phyloP scores from a whole-genome alignment of 2,329 filamentous ascomycete species.

The Claviceps pazoutovae region DNA sequence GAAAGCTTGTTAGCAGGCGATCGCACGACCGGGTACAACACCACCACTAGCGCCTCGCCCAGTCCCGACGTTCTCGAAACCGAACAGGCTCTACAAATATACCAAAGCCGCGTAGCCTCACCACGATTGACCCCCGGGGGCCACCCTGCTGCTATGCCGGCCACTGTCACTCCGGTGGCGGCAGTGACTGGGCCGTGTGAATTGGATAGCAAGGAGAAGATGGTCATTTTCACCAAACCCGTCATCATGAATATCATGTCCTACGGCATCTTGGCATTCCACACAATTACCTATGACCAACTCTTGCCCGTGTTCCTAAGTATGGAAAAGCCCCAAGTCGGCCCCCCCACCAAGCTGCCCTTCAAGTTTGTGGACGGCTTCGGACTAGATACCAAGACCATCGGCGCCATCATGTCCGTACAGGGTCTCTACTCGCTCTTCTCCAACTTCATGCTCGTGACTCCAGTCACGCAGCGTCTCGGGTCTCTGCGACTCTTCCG shows the following conservation, averaged over 20 bases:
- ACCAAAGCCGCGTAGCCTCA: constrained; percentile 46
- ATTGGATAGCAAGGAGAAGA: constrained; percentile 25
- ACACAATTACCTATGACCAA: constrained; percentile 94
- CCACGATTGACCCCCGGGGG: constrained; percentile 27
- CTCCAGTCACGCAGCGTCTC: constrained; percentile 58
- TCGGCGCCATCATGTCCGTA: constrained; percentile 75
- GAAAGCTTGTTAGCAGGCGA: constrained; percentile 50
- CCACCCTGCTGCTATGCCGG: constrained; percentile 9
- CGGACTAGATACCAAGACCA: constrained; percentile 65
- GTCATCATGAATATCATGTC: constrained; percentile 79
- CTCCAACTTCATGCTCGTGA: constrained; percentile 73
- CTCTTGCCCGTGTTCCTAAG: constrained; percentile 86
- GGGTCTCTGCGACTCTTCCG: constrained; percentile 74
- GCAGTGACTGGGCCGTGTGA: not conserved
- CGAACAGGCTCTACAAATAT: constrained; percentile 54
- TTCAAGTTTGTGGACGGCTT: constrained; percentile 87
- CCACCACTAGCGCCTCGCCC: constrained; percentile 14
- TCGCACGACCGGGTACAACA: constrained; percentile 49
- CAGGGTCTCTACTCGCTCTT: constrained; percentile 86
- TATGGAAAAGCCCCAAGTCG: constrained; percentile 38
- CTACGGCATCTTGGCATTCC: constrained; percentile 87
- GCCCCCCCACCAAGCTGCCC: constrained; percentile 46
- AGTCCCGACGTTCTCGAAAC: constrained; percentile 7
- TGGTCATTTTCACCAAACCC: constrained; percentile 57
- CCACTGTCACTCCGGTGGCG: not conserved